phyloP scores from a whole-genome alignment of 345 rosid species.

The Populus ilicifolia region DNA sequence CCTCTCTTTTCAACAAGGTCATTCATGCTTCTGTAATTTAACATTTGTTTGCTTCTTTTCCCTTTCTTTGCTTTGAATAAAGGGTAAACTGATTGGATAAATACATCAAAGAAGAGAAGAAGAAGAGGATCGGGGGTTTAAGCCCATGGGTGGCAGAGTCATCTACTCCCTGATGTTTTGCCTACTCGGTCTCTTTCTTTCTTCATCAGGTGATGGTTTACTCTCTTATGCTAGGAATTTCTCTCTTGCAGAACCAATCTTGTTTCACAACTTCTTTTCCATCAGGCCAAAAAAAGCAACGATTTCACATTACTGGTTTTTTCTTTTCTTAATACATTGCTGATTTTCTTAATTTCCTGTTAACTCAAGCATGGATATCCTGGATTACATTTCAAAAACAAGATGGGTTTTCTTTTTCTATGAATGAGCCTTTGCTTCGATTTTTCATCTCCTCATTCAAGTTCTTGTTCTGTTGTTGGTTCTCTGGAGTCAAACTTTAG shows the following conservation, averaged over 20 bases:
- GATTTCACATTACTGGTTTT: background rate
- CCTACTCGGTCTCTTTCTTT: constrained; percentile 18
- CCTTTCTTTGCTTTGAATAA: constrained; percentile 5
- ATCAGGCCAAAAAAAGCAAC: background rate
- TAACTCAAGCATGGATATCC: background rate
- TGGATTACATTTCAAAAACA: background rate
- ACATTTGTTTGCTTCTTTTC: constrained; percentile 7
- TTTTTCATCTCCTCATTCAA: background rate
- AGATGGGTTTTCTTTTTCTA: background rate
- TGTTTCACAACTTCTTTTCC: background rate
- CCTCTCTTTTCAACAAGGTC: constrained; percentile 16
- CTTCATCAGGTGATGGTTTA: constrained; percentile 38
- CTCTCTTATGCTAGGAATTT: background rate
- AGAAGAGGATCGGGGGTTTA: background rate
- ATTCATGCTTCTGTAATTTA: constrained; percentile 14
- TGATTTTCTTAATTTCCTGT: background rate
- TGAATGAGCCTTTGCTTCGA: background rate
- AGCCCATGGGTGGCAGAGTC: constrained; percentile 25
- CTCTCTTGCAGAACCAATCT: background rate
- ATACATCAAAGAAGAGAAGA: background rate
- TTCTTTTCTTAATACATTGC: background rate
- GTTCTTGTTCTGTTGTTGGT: background rate
- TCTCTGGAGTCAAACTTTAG: constrained; percentile 11
- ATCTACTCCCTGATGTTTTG: constrained; percentile 16
- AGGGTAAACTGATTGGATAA: background rate